Evolutionary conservation across 2,329 filamentous ascomycete species (phyloP).

Genomic region (Neopestalotiopsis clavispora): DNA sequence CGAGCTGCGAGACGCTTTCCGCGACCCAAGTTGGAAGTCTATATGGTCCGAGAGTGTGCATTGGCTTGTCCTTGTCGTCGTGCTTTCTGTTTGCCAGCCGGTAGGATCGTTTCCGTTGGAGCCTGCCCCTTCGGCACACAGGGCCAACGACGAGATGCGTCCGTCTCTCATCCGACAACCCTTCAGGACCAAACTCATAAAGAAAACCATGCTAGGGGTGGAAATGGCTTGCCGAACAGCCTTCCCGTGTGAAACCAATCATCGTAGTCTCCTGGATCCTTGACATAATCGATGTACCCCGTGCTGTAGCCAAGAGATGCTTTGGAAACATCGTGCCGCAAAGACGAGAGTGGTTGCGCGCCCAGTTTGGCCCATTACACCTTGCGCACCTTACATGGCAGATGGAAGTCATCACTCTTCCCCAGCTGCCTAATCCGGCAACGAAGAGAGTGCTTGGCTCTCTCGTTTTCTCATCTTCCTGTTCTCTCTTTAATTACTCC

Average conservation of each 20-base stretch:
- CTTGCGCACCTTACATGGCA: no score
- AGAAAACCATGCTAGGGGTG: background rate
- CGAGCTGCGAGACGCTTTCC: background rate
- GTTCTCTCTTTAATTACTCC: background rate
- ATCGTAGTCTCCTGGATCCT: background rate
- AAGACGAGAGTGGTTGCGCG: background rate
- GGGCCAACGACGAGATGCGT: background rate
- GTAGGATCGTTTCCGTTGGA: background rate
- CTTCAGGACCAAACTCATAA: background rate
- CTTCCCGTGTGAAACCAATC: background rate
- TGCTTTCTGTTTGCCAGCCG: background rate
- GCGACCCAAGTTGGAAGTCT: background rate
- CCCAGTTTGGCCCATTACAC: background rate
- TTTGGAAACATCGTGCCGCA: background rate
- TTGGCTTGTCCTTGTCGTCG: background rate
- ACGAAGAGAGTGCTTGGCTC: background rate
- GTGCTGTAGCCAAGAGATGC: background rate
- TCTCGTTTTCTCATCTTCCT: background rate
- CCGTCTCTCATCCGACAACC: background rate
- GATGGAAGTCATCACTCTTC: background rate
- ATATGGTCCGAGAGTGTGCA: background rate
- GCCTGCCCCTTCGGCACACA: background rate
- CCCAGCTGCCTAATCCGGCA: slow-evolving; percentile 11
- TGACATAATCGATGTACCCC: background rate
- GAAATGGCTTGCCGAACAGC: background rate